These are phyloP conservation scores for Geotrichum klebahnii DNA, from an alignment of 1,139 yeast species.

Conservation along the genomic window DNA sequence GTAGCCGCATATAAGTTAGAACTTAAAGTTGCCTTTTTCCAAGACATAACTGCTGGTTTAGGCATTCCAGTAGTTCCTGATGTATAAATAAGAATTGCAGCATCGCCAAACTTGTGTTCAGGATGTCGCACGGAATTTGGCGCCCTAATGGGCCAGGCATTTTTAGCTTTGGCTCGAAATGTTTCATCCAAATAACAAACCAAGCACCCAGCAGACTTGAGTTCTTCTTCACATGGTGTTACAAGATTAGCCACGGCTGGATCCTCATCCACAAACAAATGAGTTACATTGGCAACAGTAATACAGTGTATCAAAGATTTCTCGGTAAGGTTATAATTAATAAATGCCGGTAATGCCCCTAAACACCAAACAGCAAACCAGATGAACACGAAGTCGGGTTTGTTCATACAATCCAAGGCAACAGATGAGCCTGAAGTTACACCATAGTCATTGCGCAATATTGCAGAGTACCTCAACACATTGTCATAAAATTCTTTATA, in stretches of 20 bases:
- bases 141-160: slow-evolving; percentile 45
- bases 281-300: slow-evolving; percentile 58
- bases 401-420: slow-evolving; percentile 75
- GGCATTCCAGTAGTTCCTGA: slow-evolving; percentile 96
- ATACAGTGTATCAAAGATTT: slow-evolving; percentile 77
- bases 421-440: slow-evolving; percentile 66
- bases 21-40: slow-evolving; percentile 77
- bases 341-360: slow-evolving; percentile 84
- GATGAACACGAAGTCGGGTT: slow-evolving; percentile 70
- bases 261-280: slow-evolving; percentile 66
- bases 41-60: slow-evolving; percentile 88
- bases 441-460: slow-evolving; percentile 60
- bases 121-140: slow-evolving; percentile 37
- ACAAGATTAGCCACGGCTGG: slow-evolving; percentile 55
- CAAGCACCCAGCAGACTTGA: slow-evolving; percentile 43
- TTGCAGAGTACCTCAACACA: slow-evolving; percentile 60
- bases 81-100: slow-evolving; percentile 77
- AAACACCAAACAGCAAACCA: slow-evolving; percentile 90
- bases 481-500: slow-evolving; percentile 64
- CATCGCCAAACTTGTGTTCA: slow-evolving; percentile 38
- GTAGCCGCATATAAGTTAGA: slow-evolving; percentile 65
- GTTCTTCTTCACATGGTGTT: slow-evolving; percentile 48
- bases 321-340: slow-evolving; percentile 76
- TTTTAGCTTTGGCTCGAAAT: slow-evolving; percentile 42
- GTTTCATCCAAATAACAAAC: slow-evolving; percentile 52